Evolutionary conservation across 2,329 filamentous ascomycete genomes (phyloP), one percentile per base, ranked within the genome.

Genomic region (Hymenoscyphus fructigenus): DNA sequence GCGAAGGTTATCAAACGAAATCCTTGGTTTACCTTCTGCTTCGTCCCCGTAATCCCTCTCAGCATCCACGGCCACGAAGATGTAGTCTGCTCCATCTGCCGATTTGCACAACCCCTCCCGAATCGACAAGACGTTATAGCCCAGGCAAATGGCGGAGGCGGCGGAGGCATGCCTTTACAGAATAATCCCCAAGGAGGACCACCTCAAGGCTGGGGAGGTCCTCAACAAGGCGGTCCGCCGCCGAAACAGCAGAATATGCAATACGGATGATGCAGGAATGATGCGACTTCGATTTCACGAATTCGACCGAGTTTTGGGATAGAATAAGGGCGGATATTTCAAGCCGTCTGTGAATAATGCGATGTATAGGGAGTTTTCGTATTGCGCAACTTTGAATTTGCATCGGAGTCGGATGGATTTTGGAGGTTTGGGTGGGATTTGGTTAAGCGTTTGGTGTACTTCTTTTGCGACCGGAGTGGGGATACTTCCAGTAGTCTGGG

Each of bases 21-120:
- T 65, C 86, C 87, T 53, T 92, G 89, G 88, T 93, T 93, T 74
- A 93, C 91, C 5, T 88, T 93, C 73, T 93, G 90, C 81, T 92
- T 91, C 78, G 78, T 92, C 61, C 91, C 91, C 59, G 77, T 93
- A 57, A 82, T 93, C 29, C 91, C 91, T 0, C 88, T 93, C 73
- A 88, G 85, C 57, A 80, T 88, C 69, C 83, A 85, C 65, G 86
- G 86, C 62, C 88, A 89, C 77, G 81, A 88, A 71, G 90, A 92
- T 72, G 83, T 94, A 63, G 80, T 83, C 65, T 94, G 91, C 80
- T 83, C 87, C 73, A 87, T 93, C 76, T 94, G 91, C 83, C 87
- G 89, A 75, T 93, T 92, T 75, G 84, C 86, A 68, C 89, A 93
- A 75, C 86, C 87, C 10, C 81, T 89, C 62, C 80, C 85, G 69